Base-by-base conservation (phyloP, 192 early-diverging fungal genomes). In the Entomortierella beljakovae region DNA sequence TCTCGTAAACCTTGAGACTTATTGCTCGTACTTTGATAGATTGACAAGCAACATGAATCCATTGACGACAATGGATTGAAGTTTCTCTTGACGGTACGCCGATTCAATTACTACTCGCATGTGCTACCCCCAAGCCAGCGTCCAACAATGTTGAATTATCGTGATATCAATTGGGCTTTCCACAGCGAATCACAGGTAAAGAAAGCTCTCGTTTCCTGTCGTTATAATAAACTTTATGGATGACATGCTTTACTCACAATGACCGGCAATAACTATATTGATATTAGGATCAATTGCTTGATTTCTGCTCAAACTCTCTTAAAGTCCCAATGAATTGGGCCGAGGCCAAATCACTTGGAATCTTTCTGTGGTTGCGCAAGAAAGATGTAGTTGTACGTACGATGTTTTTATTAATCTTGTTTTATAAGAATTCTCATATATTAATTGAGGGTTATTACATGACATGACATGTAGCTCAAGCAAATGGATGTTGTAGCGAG, bases 181-280 rank as follows among this genome's bases (percentile, higher is more conserved):
- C 94, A 94, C 70, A 96, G 93, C 82, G 92, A 94, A 64, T 98
- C 96, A 8, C 97, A 98, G 84, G 93, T 90, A 82, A 63, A 40
- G 15, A 38, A n/a, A n/a, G n/a, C n/a, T 18, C 38, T 28, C 1
- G 23, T 1, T 0, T 10, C n/a, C n/a, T n/a, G n/a, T n/a, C n/a
- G n/a, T n/a, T n/a, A n/a, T n/a, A n/a, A n/a, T n/a, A n/a, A n/a
- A n/a, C n/a, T n/a, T n/a, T n/a, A n/a, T n/a, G n/a, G n/a, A n/a
- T n/a, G n/a, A n/a, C n/a, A n/a, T n/a, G n/a, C n/a, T n/a, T n/a
- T n/a, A n/a, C n/a, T n/a, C n/a, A n/a, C n/a, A n/a, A n/a, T n/a
- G n/a, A n/a, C n/a, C n/a, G n/a, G n/a, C n/a, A n/a, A n/a, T n/a
- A n/a, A n/a, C n/a, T n/a, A n/a, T n/a, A n/a, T n/a, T n/a, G n/a